Evolutionary conservation across 441 rosid genomes (phyloP).

Genomic region (Populus trichocarpa): DNA sequence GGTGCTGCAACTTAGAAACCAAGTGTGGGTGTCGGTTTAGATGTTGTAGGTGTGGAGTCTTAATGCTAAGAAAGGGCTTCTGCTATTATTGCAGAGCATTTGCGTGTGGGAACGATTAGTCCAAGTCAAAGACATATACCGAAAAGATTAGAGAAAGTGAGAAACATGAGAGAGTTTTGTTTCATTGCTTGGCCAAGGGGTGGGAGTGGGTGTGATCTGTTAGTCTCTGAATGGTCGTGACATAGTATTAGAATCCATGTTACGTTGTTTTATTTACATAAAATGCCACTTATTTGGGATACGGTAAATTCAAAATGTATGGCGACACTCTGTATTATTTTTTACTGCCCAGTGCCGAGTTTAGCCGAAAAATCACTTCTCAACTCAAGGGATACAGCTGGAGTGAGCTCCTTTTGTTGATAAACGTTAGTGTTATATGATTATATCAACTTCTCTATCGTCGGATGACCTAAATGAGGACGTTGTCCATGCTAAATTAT

Average conservation of each 20-base stretch:
- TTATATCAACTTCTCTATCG: too few relatives aligned
- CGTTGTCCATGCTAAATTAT: too few relatives aligned
- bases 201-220: slow-evolving; percentile 12
- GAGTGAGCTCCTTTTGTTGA: too few relatives aligned
- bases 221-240: slow-evolving; percentile 24
- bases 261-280: neutral
- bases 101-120: slow-evolving; percentile 12
- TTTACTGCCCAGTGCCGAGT: neutral
- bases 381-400: too few relatives aligned
- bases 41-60: neutral
- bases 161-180: slow-evolving; percentile 19
- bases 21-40: neutral
- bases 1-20: neutral
- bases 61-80: neutral
- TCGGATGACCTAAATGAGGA: too few relatives aligned
- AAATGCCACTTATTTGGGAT: neutral
- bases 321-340: neutral
- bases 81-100: slow-evolving; percentile 11
- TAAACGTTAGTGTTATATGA: too few relatives aligned
- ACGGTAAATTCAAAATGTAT: neutral
- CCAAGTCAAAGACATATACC: slow-evolving; percentile 37
- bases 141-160: slow-evolving; percentile 13
- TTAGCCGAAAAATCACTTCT: neutral
- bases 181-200: slow-evolving; percentile 26
- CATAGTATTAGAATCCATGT: neutral